Evolutionary conservation across 83 land plant genomes (phyloP), one percentile per base, ranked within the genome.

Genomic region (Diphasiastrum complanatum): DNA sequence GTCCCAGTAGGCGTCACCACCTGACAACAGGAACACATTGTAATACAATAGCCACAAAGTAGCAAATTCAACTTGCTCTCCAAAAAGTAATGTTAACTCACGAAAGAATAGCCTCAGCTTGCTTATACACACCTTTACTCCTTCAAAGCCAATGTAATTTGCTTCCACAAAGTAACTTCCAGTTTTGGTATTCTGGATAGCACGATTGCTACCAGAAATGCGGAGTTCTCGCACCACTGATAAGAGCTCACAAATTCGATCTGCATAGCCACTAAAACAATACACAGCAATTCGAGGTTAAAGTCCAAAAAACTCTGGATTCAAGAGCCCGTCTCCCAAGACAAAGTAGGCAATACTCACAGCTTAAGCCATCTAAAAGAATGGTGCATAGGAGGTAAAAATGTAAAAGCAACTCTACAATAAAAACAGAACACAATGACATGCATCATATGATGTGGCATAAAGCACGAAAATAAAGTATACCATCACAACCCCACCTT

Each of bases 1-100:
- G 81, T 85, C 8, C 88, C 91, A n/a, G 89, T 89, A 30, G 99
- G 99, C n/a, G 99, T 93, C 50, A 89, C 96, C 32, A 93, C 99
- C 98, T 93, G 81, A 43, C 52, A 78, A 16, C 31, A 53, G 27
- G 11, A 19, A 56, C 34, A 3, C 2, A 4, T 25, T 14, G 23
- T 47, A 25, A 47, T 25, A 46, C 4, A 18, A 2, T 16, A 12
- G 28, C 28, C 51, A 33, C 26, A 47, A 28, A 49, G 46, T 33
- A 57, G 60, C 19, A 51, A 12, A 4, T 40, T 4, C 1, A 3
- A 18, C 20, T 43, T 24, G 61, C 10, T 34, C 4, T 43, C 23
- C 34, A 3, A 16, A 57, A 61, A 26, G 1, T 45, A 16, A 0
- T 3, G n/a, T 37, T 43, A 43, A 52, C 34, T 36, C 23, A 1